Base-by-base conservation (phyloP, 257 asterid species). In the Haberlea rhodopensis region DNA sequence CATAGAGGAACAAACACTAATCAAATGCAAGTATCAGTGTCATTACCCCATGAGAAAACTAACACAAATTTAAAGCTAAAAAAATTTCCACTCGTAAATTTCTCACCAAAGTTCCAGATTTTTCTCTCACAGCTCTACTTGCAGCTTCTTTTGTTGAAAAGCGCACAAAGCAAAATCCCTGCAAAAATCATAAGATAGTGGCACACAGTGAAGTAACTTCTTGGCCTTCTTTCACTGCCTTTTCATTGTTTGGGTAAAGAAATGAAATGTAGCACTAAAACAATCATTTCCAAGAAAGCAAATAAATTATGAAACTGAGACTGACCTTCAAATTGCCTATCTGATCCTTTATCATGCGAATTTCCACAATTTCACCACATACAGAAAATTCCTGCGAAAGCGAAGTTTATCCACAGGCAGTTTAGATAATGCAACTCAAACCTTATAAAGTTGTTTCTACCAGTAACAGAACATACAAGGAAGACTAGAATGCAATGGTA, bases 121-220 rank as follows among this genome's bases (percentile, higher is more conserved):
- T 86, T 67, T 88, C 96, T 81, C 71, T 82, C 78, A 88, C 80
- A 70, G 98, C 98, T 75, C 74, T 88, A 69, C 74, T 77, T 25
- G 98, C 96, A 73, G 95, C 94, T 73, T 85, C 95, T 72, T 85
- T 85, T 10, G 85, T 85, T 27, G 86, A 74, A 73, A 88, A 91
- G 15, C 88, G 87, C 64, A 91, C 91, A 83, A 91, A 91, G 81
- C 98, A 78, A 78, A 76, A 91, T 56, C 92, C 96, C 98, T 91
- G 74, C n/a, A 65, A 72, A 70, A 20, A 62, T 43, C 46, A 29
- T 5, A 48, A 66, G 66, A 62, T 51, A 63, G 27, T 46, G 22
- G 37, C 34, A 71, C 25, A 65, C 31, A 19, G 48, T 32, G 55
- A 40, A 79, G 67, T 68, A 69, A 54, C 58, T 49, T 53, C 16